These are phyloP conservation scores for Ajuga chamaepitys DNA, from an alignment of 257 asterid genomes.

Conservation along the genomic window DNA sequence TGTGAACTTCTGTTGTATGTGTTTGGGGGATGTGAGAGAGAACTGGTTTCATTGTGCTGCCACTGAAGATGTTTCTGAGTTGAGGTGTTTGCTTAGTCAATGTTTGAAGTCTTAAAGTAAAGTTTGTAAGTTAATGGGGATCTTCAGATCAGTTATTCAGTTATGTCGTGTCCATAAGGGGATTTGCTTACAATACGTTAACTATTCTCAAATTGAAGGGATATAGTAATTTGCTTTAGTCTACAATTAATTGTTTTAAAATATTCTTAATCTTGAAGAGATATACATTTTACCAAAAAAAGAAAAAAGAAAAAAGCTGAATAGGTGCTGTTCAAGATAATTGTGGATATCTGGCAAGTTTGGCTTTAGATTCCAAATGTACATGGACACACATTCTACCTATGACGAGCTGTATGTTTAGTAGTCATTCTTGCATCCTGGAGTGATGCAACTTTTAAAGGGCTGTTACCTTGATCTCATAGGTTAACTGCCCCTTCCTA, in stretches of 20 bases:
- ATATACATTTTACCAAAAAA: too few relatives aligned
- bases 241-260: not conserved
- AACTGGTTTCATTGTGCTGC: not conserved
- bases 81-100: not conserved
- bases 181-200: not conserved
- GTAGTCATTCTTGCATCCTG: too few relatives aligned
- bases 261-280: too few relatives aligned
- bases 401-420: not conserved
- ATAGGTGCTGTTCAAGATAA: not conserved
- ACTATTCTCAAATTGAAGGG: not conserved
- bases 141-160: not conserved
- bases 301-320: not conserved
- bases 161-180: too few relatives aligned
- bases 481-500: too few relatives aligned
- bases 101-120: not conserved
- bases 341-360: not conserved
- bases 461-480: too few relatives aligned
- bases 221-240: not conserved
- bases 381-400: not conserved
- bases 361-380: not conserved
- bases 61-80: not conserved
- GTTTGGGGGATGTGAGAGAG: not conserved
- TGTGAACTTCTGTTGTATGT: not conserved
- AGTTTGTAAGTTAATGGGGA: not conserved
- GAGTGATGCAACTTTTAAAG: too few relatives aligned